Evolutionary conservation across 2,329 filamentous ascomycete species (phyloP), one percentile per base, ranked within the genome.

Genomic region (Penicillium sclerotiorum): DNA sequence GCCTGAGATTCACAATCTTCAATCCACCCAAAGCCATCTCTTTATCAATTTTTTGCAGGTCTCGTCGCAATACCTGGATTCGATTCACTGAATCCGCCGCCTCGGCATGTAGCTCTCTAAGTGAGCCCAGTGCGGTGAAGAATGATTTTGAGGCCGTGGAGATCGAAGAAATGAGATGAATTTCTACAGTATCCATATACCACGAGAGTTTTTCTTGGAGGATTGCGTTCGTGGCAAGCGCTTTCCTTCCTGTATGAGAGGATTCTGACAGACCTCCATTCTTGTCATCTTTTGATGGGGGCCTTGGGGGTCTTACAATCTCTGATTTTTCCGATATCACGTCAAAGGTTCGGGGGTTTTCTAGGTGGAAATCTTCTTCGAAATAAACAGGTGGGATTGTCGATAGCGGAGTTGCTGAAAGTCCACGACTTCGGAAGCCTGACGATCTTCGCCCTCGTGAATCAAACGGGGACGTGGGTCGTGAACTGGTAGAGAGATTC

Each of bases 171-270:
- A 99, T 96, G 7, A 99, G 78, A 68, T 99, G 94, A 47, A 99
- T 90, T 68, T 99, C 94, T 18, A 99, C 91, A 0, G 94, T 99
- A 68, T 99, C 94, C 91, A 99, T 96, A 70, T 99, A 99, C 94
- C 94, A 99, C 0, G 94, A 97, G 11, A 99, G 78, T 72, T 99
- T 99, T 72, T 99, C 94, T 68, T 99, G 94, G 28, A 99, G 72
- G 50, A 99, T 99, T 0, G 94, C 94, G 72, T 99, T 99, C 0
- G 92, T 96, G 7, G 93, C 93, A 22, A 99, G 77, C 1, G 90
- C 89, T 68, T 96, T 97, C 52, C 93, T 83, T 8, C 78, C 78
- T 11, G 74, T 72, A 15, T 72, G 69, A 36, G 75, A 68, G 7
- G 88, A 85, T 9, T 80, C 80, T 18, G 80, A 73, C 0, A 80